A percentile compares a stretch with the other conserved stretches of the same genome.
phyloP scores from a whole-genome alignment of 192 early-diverging fungal species.

The Linnemannia elongata region DNA sequence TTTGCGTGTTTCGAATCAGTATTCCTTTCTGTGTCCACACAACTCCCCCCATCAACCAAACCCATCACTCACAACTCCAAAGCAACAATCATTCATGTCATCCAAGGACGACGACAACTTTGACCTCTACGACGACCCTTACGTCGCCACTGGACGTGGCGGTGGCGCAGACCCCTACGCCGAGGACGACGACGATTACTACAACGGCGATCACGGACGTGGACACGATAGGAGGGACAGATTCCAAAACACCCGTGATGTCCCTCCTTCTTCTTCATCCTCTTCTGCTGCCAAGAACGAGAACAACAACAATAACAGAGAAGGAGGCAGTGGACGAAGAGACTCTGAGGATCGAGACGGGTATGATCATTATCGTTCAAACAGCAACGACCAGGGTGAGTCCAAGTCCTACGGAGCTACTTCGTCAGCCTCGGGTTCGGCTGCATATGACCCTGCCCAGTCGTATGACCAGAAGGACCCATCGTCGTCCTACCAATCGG shows the following conservation, averaged over 20 bases:
- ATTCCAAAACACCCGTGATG: constrained; percentile 22
- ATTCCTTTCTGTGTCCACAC: no score
- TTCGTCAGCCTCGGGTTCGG: not conserved
- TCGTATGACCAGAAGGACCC: constrained; percentile 19
- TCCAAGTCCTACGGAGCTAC: not conserved
- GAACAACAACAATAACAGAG: constrained; percentile 1
- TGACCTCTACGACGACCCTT: constrained; percentile 56
- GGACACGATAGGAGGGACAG: constrained; percentile 16
- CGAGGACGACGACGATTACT: constrained; percentile 51
- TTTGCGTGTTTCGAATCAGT: no score
- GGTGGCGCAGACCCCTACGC: constrained; percentile 38
- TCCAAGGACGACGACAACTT: constrained; percentile 54
- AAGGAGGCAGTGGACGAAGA: not conserved
- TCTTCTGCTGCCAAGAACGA: not conserved
- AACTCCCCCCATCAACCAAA: not conserved
- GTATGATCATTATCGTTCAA: not conserved
- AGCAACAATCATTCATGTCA: constrained; percentile 20
- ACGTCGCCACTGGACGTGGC: constrained; percentile 33
- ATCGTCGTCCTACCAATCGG: not conserved
- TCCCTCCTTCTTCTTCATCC: not conserved
- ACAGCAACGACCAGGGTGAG: not conserved
- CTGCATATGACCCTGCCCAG: constrained; percentile 28
- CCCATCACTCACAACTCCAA: not conserved
- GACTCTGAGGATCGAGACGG: not conserved
- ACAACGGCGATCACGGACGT: constrained; percentile 23